These are phyloP conservation scores for Pseudopediastrum boryanum DNA, from an alignment of 139 green algal species.

Conservation along the genomic window DNA sequence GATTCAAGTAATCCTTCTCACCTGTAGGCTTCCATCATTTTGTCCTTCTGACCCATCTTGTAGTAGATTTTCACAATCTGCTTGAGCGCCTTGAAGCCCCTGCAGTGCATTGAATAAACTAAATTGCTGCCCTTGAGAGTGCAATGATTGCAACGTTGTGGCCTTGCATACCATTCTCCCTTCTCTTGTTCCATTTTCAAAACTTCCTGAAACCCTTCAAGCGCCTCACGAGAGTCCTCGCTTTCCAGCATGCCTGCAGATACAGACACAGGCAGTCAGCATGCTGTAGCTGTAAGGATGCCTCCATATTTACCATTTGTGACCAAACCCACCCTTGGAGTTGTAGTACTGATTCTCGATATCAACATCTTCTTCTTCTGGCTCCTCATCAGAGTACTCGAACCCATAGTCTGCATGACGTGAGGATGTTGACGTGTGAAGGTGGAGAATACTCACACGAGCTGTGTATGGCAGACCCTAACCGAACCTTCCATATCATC, in stretches of 20 bases:
- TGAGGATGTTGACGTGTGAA: not conserved
- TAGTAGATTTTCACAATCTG: constrained; percentile 97
- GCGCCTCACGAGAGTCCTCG: constrained; percentile 73
- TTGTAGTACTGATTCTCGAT: constrained; percentile 99
- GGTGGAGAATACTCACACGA: not conserved
- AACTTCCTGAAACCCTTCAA: constrained; percentile 91
- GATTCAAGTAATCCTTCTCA: too few species aligned
- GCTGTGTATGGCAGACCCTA: not conserved
- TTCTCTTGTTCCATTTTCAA: constrained; percentile 95
- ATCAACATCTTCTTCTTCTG: constrained; percentile 94
- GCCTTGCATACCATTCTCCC: constrained; percentile 89
- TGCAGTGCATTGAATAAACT: constrained; percentile 40
- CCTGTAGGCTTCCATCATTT: constrained; percentile 93
- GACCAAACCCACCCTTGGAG: constrained; percentile 82
- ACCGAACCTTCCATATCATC: constrained; percentile 70
- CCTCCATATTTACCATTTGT: too few species aligned
- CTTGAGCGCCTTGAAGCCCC: constrained; percentile 98
- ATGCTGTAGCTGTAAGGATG: too few species aligned
- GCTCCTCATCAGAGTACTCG: constrained; percentile 98
- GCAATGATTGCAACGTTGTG: not conserved
- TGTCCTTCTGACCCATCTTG: constrained; percentile 65
- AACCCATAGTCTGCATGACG: constrained; percentile 88
- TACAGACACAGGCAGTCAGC: too few species aligned
- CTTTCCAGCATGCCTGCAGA: constrained; percentile 86
- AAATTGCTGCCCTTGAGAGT: not conserved